A percentile compares a stretch with the other conserved stretches of the same genome.
Conservation (phyloP, 1,284 basidiomycete genomes). For the Puccinia sorghi region DNA sequence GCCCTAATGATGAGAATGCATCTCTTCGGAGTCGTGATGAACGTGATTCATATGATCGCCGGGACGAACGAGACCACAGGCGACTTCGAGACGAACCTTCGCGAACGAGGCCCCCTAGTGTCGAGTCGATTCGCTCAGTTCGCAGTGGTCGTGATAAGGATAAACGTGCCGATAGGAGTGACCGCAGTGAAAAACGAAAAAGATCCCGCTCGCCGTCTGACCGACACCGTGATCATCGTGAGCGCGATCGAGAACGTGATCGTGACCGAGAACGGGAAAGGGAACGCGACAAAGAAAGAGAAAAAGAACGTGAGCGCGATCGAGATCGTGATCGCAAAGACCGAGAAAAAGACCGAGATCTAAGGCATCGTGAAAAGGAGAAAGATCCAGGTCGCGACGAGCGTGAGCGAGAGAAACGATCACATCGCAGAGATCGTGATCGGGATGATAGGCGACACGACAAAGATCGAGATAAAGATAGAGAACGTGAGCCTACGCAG, state of each 20-base stretch:
- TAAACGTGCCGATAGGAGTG: constrained; percentile 47
- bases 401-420: constrained; percentile 52
- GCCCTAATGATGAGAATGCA: not conserved
- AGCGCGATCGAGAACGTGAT: constrained; percentile 53
- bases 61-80: constrained; percentile 51
- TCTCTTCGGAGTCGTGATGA: constrained; percentile 36
- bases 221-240: constrained; percentile 54
- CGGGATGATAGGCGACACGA: constrained; percentile 41
- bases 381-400: constrained; percentile 52
- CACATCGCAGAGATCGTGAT: constrained; percentile 48
- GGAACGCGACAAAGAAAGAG: constrained; percentile 55
- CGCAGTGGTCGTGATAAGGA: constrained; percentile 41
- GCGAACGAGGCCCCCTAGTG: constrained; percentile 51
- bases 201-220: constrained; percentile 50
- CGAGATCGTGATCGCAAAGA: constrained; percentile 45
- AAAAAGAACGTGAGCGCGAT: constrained; percentile 46
- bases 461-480: constrained; percentile 35
- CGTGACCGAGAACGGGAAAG: constrained; percentile 55
- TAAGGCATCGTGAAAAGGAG: constrained; percentile 50
- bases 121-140: constrained; percentile 51
- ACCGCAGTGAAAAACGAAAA: constrained; percentile 49
- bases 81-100: constrained; percentile 59
- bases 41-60: constrained; percentile 31
- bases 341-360: constrained; percentile 36
- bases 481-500: constrained; percentile 29